Evolutionary conservation across 768 basidiomycete species (phyloP).

Genomic region (Trametes punicea): DNA sequence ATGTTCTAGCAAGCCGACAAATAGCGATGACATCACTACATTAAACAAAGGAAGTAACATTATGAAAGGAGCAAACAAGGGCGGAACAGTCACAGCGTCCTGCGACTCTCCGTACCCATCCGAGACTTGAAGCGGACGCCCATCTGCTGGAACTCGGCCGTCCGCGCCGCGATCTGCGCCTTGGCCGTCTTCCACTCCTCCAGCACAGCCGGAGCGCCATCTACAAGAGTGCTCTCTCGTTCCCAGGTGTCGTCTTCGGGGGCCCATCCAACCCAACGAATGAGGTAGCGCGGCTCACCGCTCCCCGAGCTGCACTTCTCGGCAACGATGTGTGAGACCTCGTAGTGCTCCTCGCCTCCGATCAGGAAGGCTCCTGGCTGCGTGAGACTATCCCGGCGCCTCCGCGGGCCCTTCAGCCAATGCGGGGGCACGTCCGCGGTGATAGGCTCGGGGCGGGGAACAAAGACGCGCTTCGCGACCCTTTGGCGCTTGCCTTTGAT

Average conservation of each 20-base stretch:
- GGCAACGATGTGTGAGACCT: conserved; percentile 32
- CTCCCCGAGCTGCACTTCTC: conserved; percentile 18
- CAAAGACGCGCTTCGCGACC: conserved; percentile 27
- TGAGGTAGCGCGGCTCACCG: conserved; percentile 18
- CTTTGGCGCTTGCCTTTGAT: conserved; percentile 38
- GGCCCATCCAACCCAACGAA: conserved; percentile 31
- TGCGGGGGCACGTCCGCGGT: conserved; percentile 27
- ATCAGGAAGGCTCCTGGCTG: conserved; percentile 4
- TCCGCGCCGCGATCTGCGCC: conserved; percentile 16
- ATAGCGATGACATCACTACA: too few relatives aligned
- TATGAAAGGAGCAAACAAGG: neutral
- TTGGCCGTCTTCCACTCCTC: conserved; percentile 22
- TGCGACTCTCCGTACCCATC: neutral
- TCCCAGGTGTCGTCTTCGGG: conserved; percentile 30
- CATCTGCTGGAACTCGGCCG: conserved; percentile 14
- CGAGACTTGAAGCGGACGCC: conserved; percentile 1
- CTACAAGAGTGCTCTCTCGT: conserved; percentile 20
- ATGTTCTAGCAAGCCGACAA: too few relatives aligned
- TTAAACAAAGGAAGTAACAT: neutral
- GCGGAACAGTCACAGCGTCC: neutral
- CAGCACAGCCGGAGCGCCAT: conserved; percentile 25
- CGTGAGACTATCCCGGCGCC: conserved; percentile 7
- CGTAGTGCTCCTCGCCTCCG: conserved; percentile 24
- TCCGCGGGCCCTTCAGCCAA: conserved; percentile 17
- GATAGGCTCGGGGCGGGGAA: conserved; percentile 20